Percentiles rank a stretch among this genome's conserved stretches.
These are phyloP conservation scores for Puccinia hordei DNA, from an alignment of 1,284 basidiomycete species.

Conservation along the genomic window DNA sequence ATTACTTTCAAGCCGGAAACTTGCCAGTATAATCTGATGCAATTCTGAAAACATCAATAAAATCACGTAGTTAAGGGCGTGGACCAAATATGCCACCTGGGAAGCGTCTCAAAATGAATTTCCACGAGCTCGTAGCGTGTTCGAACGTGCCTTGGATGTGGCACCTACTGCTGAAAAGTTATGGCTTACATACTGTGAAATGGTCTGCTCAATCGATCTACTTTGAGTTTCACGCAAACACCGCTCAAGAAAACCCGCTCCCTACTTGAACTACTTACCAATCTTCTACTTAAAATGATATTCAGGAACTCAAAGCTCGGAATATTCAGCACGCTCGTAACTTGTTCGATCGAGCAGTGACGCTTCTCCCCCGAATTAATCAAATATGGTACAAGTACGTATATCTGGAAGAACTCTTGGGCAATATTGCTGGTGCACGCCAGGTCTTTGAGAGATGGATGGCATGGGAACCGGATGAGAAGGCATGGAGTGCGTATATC, in stretches of 20 bases:
- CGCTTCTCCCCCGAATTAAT: constrained; percentile 90
- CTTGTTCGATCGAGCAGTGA: constrained; percentile 93
- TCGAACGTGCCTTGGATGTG: constrained; percentile 93
- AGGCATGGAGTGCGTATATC: constrained; percentile 98
- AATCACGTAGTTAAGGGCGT: constrained; percentile 61
- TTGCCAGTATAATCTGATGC: constrained; percentile 23
- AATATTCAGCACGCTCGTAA: constrained; percentile 97
- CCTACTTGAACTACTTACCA: neutral
- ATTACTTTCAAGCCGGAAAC: neutral
- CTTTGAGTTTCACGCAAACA: neutral
- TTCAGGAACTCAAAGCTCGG: constrained; percentile 82
- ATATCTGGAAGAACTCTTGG: constrained; percentile 93
- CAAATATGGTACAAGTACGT: constrained; percentile 74
- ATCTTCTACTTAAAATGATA: neutral
- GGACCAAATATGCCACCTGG: constrained; percentile 69
- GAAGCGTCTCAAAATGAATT: constrained; percentile 97
- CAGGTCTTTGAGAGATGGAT: constrained; percentile 99
- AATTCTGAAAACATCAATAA: no score
- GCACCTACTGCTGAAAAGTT: constrained; percentile 84
- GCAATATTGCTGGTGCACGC: constrained; percentile 90
- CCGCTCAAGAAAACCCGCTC: neutral
- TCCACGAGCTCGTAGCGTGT: constrained; percentile 84
- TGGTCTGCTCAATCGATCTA: constrained; percentile 60
- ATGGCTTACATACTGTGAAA: constrained; percentile 96
- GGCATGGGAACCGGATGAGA: constrained; percentile 99